These are phyloP conservation scores for Pterocarpus santalinus DNA, from an alignment of 306 rosid genomes.

Conservation along the genomic window DNA sequence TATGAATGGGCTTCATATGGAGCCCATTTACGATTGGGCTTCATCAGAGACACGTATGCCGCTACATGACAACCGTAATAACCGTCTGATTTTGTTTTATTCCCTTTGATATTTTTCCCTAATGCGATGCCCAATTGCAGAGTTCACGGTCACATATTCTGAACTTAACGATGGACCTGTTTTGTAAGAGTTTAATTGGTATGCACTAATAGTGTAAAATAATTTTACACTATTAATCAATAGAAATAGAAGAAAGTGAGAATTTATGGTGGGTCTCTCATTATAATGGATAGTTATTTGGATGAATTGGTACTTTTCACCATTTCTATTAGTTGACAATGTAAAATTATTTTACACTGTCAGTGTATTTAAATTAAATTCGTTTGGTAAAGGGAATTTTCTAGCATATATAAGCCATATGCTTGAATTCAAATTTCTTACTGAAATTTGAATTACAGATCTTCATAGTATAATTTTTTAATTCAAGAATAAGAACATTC, in stretches of 20 bases:
- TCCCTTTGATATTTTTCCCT: constrained; percentile 2
- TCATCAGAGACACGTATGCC: background rate
- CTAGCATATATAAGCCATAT: background rate
- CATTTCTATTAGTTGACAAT: too few species aligned
- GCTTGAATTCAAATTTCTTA: constrained; percentile 20
- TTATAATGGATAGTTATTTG: too few species aligned
- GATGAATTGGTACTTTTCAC: too few species aligned
- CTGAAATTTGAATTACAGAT: background rate
- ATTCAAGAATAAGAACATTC: background rate
- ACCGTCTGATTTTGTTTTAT: constrained; percentile 37
- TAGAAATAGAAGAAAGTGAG: too few species aligned
- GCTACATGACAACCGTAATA: constrained; percentile 38
- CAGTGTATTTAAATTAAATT: too few species aligned
- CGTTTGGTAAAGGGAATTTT: background rate
- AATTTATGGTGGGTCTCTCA: too few species aligned
- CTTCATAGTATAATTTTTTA: background rate
- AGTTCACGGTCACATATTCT: background rate
- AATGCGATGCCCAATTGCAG: background rate
- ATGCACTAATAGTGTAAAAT: too few species aligned
- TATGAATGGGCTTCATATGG: constrained; percentile 28
- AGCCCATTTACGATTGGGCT: constrained; percentile 41
- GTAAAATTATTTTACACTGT: too few species aligned
- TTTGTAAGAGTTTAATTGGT: too few species aligned
- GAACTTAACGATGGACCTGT: constrained; percentile 26
- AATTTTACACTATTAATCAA: too few species aligned